These are phyloP conservation scores for Solanum bulbocastanum DNA, from an alignment of 257 asterid species.

Conservation along the genomic window DNA sequence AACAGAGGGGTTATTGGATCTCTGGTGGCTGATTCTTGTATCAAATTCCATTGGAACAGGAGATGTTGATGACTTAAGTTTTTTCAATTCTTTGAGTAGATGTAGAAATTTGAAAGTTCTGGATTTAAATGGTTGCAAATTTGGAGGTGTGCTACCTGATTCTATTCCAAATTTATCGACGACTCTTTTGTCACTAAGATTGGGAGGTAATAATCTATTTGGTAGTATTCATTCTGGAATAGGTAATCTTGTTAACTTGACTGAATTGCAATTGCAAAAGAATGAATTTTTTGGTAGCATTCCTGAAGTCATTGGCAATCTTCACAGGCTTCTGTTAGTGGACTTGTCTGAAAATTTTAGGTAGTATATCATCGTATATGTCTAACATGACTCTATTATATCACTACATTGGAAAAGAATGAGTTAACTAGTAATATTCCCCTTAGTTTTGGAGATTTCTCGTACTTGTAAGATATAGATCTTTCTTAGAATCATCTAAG, in stretches of 20 bases:
- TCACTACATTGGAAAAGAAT: neutral
- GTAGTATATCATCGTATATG: neutral
- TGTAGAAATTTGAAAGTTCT: neutral
- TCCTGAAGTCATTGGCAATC: neutral
- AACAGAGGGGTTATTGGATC: neutral
- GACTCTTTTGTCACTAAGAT: neutral
- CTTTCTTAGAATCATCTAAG: constrained; percentile 15
- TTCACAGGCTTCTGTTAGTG: constrained; percentile 4
- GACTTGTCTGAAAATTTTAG: neutral
- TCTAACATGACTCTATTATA: neutral
- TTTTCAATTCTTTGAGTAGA: neutral
- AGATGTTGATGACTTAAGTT: neutral
- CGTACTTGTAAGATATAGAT: neutral
- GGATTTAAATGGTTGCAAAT: neutral
- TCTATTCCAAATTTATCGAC: neutral
- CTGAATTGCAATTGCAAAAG: neutral
- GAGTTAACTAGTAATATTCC: constrained; percentile 6
- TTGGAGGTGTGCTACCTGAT: neutral
- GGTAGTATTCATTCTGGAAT: neutral
- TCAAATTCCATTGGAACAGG: neutral
- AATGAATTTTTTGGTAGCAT: neutral
- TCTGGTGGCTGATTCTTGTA: neutral
- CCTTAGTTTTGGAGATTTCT: neutral
- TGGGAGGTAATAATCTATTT: neutral
- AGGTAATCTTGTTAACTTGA: neutral